phyloP scores from a whole-genome alignment of 306 rosid genomes.

The Coriaria nepalensis region DNA sequence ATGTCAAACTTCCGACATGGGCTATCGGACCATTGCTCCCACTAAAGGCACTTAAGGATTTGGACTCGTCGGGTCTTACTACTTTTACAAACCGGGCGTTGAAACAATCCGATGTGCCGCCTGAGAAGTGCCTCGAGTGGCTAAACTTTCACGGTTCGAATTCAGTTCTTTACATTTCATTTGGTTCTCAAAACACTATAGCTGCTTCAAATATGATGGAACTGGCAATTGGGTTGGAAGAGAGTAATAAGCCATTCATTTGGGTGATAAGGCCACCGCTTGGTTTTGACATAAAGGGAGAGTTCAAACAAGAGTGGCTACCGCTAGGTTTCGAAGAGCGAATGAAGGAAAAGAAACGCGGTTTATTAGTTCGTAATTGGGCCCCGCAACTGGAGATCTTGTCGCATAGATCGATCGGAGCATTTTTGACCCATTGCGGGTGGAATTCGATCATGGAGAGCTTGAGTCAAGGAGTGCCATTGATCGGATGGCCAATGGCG shows the following conservation, averaged over 20 bases:
- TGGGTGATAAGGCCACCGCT: slow-evolving; percentile 73
- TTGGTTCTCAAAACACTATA: slow-evolving; percentile 80
- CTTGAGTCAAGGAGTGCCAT: slow-evolving; percentile 55
- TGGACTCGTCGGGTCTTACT: neutral
- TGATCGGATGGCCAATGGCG: slow-evolving; percentile 68
- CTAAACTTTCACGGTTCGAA: slow-evolving; percentile 20
- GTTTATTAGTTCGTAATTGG: slow-evolving; percentile 51
- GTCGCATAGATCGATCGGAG: slow-evolving; percentile 39
- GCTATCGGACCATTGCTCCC: slow-evolving; percentile 46
- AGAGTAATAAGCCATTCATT: slow-evolving; percentile 34
- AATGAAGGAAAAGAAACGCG: slow-evolving; percentile 20
- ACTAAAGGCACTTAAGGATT: neutral
- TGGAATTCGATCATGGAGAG: slow-evolving; percentile 82
- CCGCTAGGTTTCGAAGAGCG: slow-evolving; percentile 57
- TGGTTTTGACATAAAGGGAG: slow-evolving; percentile 41
- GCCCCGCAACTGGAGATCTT: slow-evolving; percentile 74
- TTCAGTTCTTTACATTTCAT: slow-evolving; percentile 60
- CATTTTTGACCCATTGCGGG: slow-evolving; percentile 74
- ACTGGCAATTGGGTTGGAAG: slow-evolving; percentile 53
- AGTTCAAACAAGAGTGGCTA: slow-evolving; percentile 40
- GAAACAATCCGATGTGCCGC: slow-evolving; percentile 32
- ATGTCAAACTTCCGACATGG: slow-evolving; percentile 28
- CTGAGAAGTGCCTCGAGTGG: slow-evolving; percentile 41
- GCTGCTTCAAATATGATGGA: slow-evolving; percentile 50
- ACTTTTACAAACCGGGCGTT: slow-evolving; percentile 23